Evolutionary conservation across 306 rosid genomes (phyloP).

Genomic region (Sphenostylis stenocarpa): DNA sequence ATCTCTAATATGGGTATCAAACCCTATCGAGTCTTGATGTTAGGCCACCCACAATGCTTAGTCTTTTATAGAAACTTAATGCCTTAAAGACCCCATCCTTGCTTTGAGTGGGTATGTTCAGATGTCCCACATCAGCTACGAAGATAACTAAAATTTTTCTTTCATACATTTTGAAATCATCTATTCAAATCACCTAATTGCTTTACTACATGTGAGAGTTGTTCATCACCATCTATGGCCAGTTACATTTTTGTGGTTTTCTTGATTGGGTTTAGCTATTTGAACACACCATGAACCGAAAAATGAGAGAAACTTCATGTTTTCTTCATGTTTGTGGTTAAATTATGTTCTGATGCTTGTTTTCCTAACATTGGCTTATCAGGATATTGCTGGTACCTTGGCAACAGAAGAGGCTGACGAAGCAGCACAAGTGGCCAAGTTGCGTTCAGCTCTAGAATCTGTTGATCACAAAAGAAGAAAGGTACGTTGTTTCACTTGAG

Average conservation of each 20-base stretch:
- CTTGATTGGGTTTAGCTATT: background rate
- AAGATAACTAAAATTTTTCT: background rate
- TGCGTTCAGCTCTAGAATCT: slow-evolving; percentile 88
- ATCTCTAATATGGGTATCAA: background rate
- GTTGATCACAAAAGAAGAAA: slow-evolving; percentile 87
- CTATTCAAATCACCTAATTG: slow-evolving; percentile 15
- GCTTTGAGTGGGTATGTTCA: background rate
- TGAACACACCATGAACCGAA: background rate
- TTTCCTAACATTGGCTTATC: slow-evolving; percentile 29
- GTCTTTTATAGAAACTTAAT: background rate
- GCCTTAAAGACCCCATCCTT: background rate
- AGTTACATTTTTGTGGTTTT: slow-evolving; percentile 7
- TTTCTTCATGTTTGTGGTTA: too few species aligned
- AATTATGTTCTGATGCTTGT: background rate
- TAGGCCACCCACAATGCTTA: background rate
- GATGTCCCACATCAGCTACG: background rate
- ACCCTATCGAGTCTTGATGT: background rate
- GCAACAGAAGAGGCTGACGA: slow-evolving; percentile 81
- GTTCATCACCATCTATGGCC: background rate
- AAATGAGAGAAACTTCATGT: background rate
- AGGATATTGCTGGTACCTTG: slow-evolving; percentile 92
- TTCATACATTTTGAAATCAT: background rate
- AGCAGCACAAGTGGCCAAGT: slow-evolving; percentile 69
- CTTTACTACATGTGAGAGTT: background rate
- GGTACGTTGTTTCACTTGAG: slow-evolving; percentile 46